Evolutionary conservation across 2,329 filamentous ascomycete species (phyloP).

Genomic region (Epichloe sylvatica): DNA sequence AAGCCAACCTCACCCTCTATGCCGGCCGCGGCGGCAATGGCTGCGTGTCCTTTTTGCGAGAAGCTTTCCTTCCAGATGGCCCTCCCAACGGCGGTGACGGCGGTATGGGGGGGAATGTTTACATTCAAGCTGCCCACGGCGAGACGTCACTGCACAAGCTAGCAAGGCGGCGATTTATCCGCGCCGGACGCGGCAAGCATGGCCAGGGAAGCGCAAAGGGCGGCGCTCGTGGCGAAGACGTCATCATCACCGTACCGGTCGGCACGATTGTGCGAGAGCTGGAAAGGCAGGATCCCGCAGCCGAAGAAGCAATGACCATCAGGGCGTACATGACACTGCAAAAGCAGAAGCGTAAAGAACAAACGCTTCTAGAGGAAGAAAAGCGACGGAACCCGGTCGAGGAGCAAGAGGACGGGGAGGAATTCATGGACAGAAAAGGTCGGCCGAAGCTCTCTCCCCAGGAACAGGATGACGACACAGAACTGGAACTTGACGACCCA

Average conservation of each 20-base stretch:
- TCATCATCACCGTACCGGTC: constrained; percentile 80
- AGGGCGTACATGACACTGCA: constrained; percentile 19
- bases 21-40: constrained; percentile 78
- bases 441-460: constrained; percentile 4
- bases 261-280: constrained; percentile 84
- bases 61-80: constrained; percentile 78
- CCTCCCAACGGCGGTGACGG: constrained; percentile 93
- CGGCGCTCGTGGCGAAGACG: constrained; percentile 71
- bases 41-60: constrained; percentile 86
- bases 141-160: constrained; percentile 92
- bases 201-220: constrained; percentile 60
- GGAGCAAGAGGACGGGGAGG: constrained; percentile 6
- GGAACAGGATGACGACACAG: constrained; percentile 20
- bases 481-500: constrained; percentile 29
- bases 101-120: constrained; percentile 90
- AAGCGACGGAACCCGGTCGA: constrained; percentile 9
- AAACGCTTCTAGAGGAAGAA: constrained; percentile 23
- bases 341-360: constrained; percentile 20
- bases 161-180: constrained; percentile 58
- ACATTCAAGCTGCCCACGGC: constrained; percentile 82
- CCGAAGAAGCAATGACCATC: constrained; percentile 40
- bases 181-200: constrained; percentile 62
- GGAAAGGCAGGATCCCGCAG: constrained; percentile 60
- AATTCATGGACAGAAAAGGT: constrained; percentile 1
- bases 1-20: constrained; percentile 61